Evolutionary conservation across 2,329 filamentous ascomycete genomes (phyloP), one percentile per base, ranked within the genome.

Genomic region (Pestalotiopsis sp.): DNA sequence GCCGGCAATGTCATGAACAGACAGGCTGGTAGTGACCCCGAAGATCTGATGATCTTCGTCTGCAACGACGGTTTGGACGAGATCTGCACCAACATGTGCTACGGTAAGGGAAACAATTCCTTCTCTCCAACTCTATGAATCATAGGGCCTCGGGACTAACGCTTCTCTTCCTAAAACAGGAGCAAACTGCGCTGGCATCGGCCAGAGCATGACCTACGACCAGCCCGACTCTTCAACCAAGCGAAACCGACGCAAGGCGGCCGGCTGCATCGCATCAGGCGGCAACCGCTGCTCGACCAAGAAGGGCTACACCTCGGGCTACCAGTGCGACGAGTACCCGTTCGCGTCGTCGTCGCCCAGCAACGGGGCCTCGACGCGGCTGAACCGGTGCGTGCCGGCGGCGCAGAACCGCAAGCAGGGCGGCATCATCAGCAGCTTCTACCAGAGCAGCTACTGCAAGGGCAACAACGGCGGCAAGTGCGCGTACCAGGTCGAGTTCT

Each of bases 321-420:
- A n/a, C 45, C 45, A 52, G 45, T 52, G 45, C n/a, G 45, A 52
- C 45, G 45, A 52, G 17, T 52, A 52, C 6, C 45, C 45, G 7
- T 52, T 52, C 20, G 45, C 45, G 14, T 52, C 45, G 45, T 52
- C 45, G 2, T n/a, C 45, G 13, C 14, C 45, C n/a, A 52, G 20
- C 45, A 52, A n/a, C 17, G 64, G 64, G 4, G n/a, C 20, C 1
- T n/a, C 20, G 11, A 57, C 45, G 49, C 64, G 64, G 11, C 52
- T 66, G 7, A 66, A 66, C 52, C 64, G 64, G 45, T 66, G 64
- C 49, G 64, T 66, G 49, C 64, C 45, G 25, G 64, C 64, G 13
- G 64, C 17, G 13, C 64, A 66, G 64, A 66, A 66, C 64, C 64
- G 49, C 14, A 66, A 66, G 64, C 64, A 66, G 41, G 64, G 64